Evolutionary conservation across 768 basidiomycete genomes (phyloP), one percentile per base, ranked within the genome.

Genomic region (Daedalea quercina): DNA sequence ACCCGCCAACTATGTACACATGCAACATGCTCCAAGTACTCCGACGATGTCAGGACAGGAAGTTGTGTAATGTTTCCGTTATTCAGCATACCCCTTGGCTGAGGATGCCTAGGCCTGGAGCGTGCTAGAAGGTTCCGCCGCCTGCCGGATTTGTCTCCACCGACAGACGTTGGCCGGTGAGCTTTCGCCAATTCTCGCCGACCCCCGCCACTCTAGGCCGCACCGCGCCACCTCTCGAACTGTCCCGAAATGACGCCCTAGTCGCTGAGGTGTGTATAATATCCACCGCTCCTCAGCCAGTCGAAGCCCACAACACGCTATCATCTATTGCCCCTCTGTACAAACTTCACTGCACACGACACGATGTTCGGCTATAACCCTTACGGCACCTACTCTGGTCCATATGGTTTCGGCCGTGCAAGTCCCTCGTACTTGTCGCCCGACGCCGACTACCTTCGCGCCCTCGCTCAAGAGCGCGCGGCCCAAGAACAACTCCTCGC

Each of bases 391-490:
- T 50, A 50, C 49, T 24, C 35, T n/a, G 25, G 15, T 37, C 40
- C 49, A 4, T 24, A 41, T 37, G 19, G 35, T 15, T 35, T 35
- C 34, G 8, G n/a, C 9, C 33, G 31, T n/a, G 26, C 23, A 11
- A n/a, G 23, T 17, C 40, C 40, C 22, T 17, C 17, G 2, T 49
- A 49, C 47, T 31, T 11, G 6, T 19, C 28, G 19, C 17, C 52
- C 50, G 57, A 61, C 48, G 41, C 54, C 25, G 60, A 58, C n/a
- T 66, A 66, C 56, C 45, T 58, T 13, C 61, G 58, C 23, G 63
- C 63, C 9, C 56, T 66, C 20, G 63, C 65, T 15, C 63, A 66
- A 22, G 65, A 66, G 47, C 63, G 57, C n/a, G 63, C 65, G 15
- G 65, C 65, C 4, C 63, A 60, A 28, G 57, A 60, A 33, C 63